phyloP scores from a whole-genome alignment of 805 yeast species.

The Zygosaccharomyces rouxii region DNA sequence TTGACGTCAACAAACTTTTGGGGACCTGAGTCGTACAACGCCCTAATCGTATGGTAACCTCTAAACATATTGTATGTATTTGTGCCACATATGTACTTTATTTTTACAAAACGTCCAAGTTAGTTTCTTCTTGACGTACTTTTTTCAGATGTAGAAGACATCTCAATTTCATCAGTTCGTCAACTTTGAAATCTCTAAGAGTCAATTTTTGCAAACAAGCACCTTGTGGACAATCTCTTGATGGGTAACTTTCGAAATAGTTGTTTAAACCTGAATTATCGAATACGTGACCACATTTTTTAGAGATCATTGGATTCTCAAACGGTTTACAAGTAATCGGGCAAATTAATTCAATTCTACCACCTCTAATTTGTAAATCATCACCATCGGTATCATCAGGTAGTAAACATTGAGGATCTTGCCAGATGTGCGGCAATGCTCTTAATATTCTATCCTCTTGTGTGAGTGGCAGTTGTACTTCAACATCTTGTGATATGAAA shows the following conservation, averaged over 20 bases:
- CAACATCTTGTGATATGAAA: neutral
- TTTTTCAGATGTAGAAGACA: slow-evolving; percentile 39
- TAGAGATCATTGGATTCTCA: slow-evolving; percentile 51
- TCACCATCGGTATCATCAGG: slow-evolving; percentile 54
- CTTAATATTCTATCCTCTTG: slow-evolving; percentile 30
- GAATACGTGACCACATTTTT: slow-evolving; percentile 57
- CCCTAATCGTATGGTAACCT: slow-evolving; percentile 2
- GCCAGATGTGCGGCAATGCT: slow-evolving; percentile 45
- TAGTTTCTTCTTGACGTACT: neutral
- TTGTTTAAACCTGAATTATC: slow-evolving; percentile 45
- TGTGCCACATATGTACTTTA: neutral
- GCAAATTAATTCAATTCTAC: slow-evolving; percentile 61
- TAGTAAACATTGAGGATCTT: slow-evolving; percentile 58
- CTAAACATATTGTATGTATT: neutral
- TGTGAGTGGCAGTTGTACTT: neutral
- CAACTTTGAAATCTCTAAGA: slow-evolving; percentile 40
- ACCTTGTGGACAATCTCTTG: slow-evolving; percentile 56
- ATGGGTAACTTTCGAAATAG: slow-evolving; percentile 26
- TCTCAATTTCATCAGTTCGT: slow-evolving; percentile 52
- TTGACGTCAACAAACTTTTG: slow-evolving; percentile 35
- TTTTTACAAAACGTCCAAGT: slow-evolving; percentile 1
- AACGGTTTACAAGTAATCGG: slow-evolving; percentile 57
- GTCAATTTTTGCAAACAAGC: slow-evolving; percentile 43
- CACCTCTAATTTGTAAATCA: slow-evolving; percentile 65
- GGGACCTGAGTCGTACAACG: neutral